Evolutionary conservation across 1,284 basidiomycete species (phyloP).

Genomic region (Bothia castanella): DNA sequence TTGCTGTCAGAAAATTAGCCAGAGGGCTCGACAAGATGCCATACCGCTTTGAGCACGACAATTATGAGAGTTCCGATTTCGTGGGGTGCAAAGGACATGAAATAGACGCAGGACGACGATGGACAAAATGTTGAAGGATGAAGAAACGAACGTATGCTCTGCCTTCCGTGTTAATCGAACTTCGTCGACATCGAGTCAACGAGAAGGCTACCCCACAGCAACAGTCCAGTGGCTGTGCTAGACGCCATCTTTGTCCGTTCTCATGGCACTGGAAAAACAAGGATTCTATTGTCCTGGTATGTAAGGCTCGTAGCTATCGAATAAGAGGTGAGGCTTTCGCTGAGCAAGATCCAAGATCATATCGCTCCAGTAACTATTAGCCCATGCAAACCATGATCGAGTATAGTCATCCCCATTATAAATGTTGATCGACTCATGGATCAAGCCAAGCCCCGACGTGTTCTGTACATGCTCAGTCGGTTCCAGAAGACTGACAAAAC

Average conservation of each 20-base stretch:
- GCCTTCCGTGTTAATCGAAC: constrained; percentile 22
- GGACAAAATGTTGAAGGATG: constrained; percentile 2
- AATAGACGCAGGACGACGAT: constrained; percentile 8
- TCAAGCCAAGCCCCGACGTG: constrained; percentile 68
- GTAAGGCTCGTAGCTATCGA: constrained; percentile 53
- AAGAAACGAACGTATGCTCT: constrained; percentile 14
- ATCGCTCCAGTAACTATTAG: constrained; percentile 75
- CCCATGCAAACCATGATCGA: constrained; percentile 81
- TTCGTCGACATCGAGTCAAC: constrained; percentile 6
- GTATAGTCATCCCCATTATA: constrained; percentile 59
- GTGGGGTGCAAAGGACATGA: constrained; percentile 56
- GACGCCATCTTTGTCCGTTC: too few species aligned
- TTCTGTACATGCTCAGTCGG: constrained; percentile 42
- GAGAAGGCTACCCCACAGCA: too few species aligned
- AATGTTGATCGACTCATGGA: constrained; percentile 71
- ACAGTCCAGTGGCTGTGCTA: constrained; percentile 26
- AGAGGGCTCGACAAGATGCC: constrained; percentile 35
- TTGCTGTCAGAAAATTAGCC: constrained; percentile 19
- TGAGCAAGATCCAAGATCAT: constrained; percentile 74
- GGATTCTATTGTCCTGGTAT: constrained; percentile 37
- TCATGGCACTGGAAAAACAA: not conserved
- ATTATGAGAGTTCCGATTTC: constrained; percentile 93
- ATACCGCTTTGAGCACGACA: constrained; percentile 92
- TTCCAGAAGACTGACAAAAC: not conserved
- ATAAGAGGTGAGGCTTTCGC: constrained; percentile 66